Evolutionary conservation across 345 rosid species (phyloP).

Genomic region (Citrus cavaleriei): DNA sequence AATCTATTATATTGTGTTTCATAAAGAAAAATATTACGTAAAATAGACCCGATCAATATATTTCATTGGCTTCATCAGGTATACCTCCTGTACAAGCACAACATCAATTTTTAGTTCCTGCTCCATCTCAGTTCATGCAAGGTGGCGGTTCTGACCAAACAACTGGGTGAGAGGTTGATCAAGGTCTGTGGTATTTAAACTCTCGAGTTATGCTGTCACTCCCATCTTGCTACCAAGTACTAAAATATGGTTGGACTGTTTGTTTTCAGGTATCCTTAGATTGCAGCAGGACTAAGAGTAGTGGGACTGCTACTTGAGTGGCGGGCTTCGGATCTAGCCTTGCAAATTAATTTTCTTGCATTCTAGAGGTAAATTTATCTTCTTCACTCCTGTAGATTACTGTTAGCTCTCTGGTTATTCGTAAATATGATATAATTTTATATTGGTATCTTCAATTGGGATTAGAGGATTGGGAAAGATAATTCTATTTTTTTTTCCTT

Average conservation of each 20-base stretch:
- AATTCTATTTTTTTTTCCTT: too few species aligned
- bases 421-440: background rate
- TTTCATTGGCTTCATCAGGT: conserved; percentile 29
- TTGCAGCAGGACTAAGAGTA: conserved; percentile 76
- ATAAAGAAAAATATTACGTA: background rate
- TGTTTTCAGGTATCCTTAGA: conserved; percentile 60
- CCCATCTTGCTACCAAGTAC: background rate
- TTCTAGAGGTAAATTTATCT: conserved; percentile 65
- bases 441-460: background rate
- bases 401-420: background rate
- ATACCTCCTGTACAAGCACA: conserved; percentile 54
- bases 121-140: conserved; percentile 74
- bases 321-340: conserved; percentile 86
- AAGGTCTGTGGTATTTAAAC: conserved; percentile 33
- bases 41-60: conserved; percentile 6
- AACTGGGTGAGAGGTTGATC: conserved; percentile 67
- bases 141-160: conserved; percentile 85
- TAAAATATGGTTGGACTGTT: background rate
- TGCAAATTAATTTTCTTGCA: conserved; percentile 65
- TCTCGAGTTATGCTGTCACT: background rate
- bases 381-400: background rate
- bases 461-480: background rate
- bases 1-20: background rate
- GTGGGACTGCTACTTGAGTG: conserved; percentile 76
- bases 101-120: conserved; percentile 63